phyloP scores from a whole-genome alignment of 345 rosid genomes.

The Orychophragmus violaceus region DNA sequence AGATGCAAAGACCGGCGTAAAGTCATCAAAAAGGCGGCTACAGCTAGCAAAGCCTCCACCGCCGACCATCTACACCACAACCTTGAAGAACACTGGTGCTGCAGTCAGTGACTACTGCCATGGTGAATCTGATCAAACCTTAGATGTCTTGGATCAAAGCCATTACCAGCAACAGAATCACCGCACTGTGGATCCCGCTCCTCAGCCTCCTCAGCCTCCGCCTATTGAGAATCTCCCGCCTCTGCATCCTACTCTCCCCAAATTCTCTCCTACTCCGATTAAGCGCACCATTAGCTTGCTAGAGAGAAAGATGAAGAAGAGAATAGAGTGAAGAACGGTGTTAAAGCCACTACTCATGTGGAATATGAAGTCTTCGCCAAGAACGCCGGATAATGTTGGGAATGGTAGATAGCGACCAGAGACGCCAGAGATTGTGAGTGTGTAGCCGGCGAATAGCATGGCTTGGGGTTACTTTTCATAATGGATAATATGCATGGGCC shows the following conservation, averaged over 20 bases:
- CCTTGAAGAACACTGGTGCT: slow-evolving; percentile 80
- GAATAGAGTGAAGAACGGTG: slow-evolving; percentile 10
- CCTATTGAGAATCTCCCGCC: slow-evolving; percentile 59
- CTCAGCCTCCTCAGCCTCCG: slow-evolving; percentile 49
- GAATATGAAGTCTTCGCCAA: slow-evolving; percentile 13
- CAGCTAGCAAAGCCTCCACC: slow-evolving; percentile 68
- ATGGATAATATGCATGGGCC: slow-evolving; percentile 57
- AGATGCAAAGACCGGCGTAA: slow-evolving; percentile 70
- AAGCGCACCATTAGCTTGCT: slow-evolving; percentile 69
- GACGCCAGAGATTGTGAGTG: slow-evolving; percentile 34
- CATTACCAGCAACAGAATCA: slow-evolving; percentile 18
- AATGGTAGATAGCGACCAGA: slow-evolving; percentile 29
- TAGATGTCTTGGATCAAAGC: slow-evolving; percentile 23
- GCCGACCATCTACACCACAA: slow-evolving; percentile 58
- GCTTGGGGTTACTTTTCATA: slow-evolving; percentile 63
- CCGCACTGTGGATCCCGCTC: slow-evolving; percentile 33
- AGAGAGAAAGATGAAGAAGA: slow-evolving; percentile 34
- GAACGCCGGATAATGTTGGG: slow-evolving; percentile 20
- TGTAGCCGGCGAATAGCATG: slow-evolving; percentile 33
- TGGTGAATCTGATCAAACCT: slow-evolving; percentile 49
- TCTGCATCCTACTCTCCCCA: slow-evolving; percentile 75
- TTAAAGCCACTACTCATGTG: neutral
- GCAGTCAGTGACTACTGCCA: slow-evolving; percentile 80
- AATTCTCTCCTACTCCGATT: slow-evolving; percentile 72
- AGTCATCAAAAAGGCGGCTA: slow-evolving; percentile 79